phyloP scores from a whole-genome alignment of 169 alveolate genomes.

The Babesia ovata region DNA sequence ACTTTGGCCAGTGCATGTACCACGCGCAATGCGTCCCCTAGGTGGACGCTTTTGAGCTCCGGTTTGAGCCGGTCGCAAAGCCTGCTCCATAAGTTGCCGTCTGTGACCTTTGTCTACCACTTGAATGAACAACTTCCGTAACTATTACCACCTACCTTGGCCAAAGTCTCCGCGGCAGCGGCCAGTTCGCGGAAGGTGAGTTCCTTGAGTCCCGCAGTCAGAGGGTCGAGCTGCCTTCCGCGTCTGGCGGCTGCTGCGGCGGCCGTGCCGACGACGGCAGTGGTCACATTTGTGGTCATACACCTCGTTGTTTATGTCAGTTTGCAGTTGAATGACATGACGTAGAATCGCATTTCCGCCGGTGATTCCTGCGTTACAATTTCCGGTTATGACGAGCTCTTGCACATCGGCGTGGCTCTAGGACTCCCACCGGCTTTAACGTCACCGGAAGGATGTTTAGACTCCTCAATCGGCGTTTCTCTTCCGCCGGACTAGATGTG shows the following conservation, averaged over 20 bases:
- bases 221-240: constrained; percentile 17
- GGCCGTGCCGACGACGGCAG: constrained; percentile 6
- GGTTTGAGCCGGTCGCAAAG: constrained; percentile 58
- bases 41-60: constrained; percentile 27
- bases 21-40: constrained; percentile 27
- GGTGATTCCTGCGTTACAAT: background rate
- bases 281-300: constrained; percentile 17
- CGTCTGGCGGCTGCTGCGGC: constrained; percentile 13
- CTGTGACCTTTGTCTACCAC: constrained; percentile 44
- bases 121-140: background rate
- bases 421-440: background rate
- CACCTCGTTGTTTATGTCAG: constrained; percentile 14
- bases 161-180: constrained; percentile 57
- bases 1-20: constrained; percentile 66
- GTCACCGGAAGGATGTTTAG: background rate
- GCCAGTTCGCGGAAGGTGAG: constrained; percentile 44
- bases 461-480: constrained; percentile 1
- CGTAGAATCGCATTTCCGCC: background rate
- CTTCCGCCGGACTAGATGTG: constrained; percentile 41
- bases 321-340: too few species aligned
- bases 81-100: constrained; percentile 51
- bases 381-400: too few species aligned
- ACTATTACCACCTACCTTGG: constrained; percentile 39
- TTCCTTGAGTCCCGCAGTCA: constrained; percentile 34
- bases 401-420: background rate